Percentiles rank a stretch among this genome's conserved stretches.
These are phyloP conservation scores for Phytophthora gonapodyides DNA, from an alignment of 352 stramenopile species.

Conservation along the genomic window DNA sequence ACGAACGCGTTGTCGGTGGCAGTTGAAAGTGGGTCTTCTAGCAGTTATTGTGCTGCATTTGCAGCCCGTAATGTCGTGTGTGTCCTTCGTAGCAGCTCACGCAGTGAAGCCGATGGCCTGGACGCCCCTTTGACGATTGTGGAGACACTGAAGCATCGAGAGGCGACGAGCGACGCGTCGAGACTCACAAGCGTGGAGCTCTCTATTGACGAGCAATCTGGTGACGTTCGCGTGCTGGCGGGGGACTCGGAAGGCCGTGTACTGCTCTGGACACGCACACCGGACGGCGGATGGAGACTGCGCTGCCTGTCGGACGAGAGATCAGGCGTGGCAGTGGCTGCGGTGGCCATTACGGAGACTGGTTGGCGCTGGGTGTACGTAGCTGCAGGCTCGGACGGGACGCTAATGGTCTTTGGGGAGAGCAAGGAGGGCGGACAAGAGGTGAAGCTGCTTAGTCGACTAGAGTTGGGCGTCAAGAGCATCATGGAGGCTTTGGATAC, in stretches of 20 bases:
- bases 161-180: slow-evolving; percentile 29
- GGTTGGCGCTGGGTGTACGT: slow-evolving; percentile 41
- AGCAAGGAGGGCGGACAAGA: slow-evolving; percentile 4
- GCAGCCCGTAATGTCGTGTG: slow-evolving; percentile 55
- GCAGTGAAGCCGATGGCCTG: slow-evolving; percentile 2
- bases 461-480: slow-evolving; percentile 42
- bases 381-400: slow-evolving; percentile 54
- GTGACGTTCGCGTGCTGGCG: slow-evolving; percentile 42
- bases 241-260: slow-evolving; percentile 67
- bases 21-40: slow-evolving; percentile 12
- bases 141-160: slow-evolving; percentile 54
- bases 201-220: slow-evolving; percentile 8
- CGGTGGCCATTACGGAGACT: slow-evolving; percentile 40
- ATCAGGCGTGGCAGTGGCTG: slow-evolving; percentile 44
- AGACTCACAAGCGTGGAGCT: slow-evolving; percentile 57
- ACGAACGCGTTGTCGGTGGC: slow-evolving; percentile 50
- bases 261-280: slow-evolving; percentile 48
- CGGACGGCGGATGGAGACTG: slow-evolving; percentile 23
- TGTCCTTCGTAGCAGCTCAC: slow-evolving; percentile 29
- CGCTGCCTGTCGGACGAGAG: slow-evolving; percentile 13
- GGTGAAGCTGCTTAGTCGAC: slow-evolving; percentile 24
- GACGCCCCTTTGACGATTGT: slow-evolving; percentile 30
- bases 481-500: slow-evolving; percentile 62
- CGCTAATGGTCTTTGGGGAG: slow-evolving; percentile 42
- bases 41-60: no score